Base-by-base conservation (phyloP, 2,329 filamentous ascomycete species). In the Pseudogymnoascus sp. region DNA sequence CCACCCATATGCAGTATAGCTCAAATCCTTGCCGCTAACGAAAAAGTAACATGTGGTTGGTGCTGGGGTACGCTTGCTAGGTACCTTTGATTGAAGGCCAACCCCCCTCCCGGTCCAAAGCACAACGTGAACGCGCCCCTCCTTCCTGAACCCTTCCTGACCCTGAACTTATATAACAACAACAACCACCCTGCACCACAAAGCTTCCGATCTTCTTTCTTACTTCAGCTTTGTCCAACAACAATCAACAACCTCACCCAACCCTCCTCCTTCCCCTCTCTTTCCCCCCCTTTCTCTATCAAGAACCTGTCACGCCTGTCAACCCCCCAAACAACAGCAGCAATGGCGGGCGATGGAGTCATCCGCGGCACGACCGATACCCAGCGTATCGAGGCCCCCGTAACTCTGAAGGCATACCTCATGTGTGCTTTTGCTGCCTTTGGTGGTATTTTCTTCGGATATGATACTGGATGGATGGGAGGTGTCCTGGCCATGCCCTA, bases 401-500 rank as follows among this genome's bases (percentile, higher is more conserved):
- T 88, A 69, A 88, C 86, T 69, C 78, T 84, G 77, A 85, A 86
- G 78, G 85, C 86, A 64, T 88, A 89, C 74, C 66, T 87, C 60
- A 82, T 88, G 72, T 88, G 86, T 74, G 86, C 84, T 68, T 88
- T 88, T 67, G 86, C 86, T 67, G 85, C 85, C 51, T 88, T 88
- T 66, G 86, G 86, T 70, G 86, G 83, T 74, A 66, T 69, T 45
- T 67, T 71, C 63, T 72, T 72, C 76, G 88, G 88, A 47, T 91
- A 90, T 75, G 88, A 91, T 71, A 89, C 86, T 36, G 88, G 88
- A 69, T 89, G 89, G 77, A 89, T 89, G 78, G 86, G 85, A 74
- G 85, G 85, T 72, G 84, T 87, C 7, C 57, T 60, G 68, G 74
- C 78, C 66, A 81, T 86, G 71, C 77, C 82, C 69, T 77, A 80